Base-by-base conservation (phyloP, 139 green algal species). In the Picochlorum sp. region DNA sequence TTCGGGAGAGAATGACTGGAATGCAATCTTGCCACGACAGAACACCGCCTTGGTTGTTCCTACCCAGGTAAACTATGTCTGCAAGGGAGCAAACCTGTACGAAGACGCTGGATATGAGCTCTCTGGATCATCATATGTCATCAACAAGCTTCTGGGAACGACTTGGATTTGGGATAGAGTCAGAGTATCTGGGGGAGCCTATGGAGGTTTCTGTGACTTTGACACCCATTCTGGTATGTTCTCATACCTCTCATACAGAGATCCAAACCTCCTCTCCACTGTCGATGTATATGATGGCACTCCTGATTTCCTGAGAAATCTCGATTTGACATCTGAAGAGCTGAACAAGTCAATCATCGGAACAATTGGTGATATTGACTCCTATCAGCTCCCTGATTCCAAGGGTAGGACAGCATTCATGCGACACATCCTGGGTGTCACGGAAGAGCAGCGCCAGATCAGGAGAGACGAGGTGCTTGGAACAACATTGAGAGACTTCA, bases 41-140 rank as follows among this genome's bases (percentile, higher is more conserved):
- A 98, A 95, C 71, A 90, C 97, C 80, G 87, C 83, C 20, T 78
- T 99, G 37, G 74, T 85, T 15, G 91, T 99, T 49, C 94, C 94
- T 50, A 98, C 92, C 8, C 89, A 97, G 87, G 94, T 99, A 11
- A 98, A 97, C 84, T 99, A 98, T 60, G 93, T 99, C n/a, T 91
- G 86, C 70, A 98, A 99, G 82, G 88, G 71, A 5, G 89, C 74
- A 71, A 97, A 99, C 79, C 74, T 99, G 77, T 99, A 96, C 74
- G 57, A 78, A 46, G 87, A 98, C 49, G 83, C 79, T 1, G 92
- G 87, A 61, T 98, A 98, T 81, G 49, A 96, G 74, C 82, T 98
- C 44, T 64, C 73, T 23, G 94, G 94, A 20, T 74, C 80, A 16
- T 71, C 82, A 6, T 96, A 96, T 71, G 94, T 99, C 10, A 88